phyloP scores from a whole-genome alignment of 305 asterid species.

The Solanum aculeatissimum region DNA sequence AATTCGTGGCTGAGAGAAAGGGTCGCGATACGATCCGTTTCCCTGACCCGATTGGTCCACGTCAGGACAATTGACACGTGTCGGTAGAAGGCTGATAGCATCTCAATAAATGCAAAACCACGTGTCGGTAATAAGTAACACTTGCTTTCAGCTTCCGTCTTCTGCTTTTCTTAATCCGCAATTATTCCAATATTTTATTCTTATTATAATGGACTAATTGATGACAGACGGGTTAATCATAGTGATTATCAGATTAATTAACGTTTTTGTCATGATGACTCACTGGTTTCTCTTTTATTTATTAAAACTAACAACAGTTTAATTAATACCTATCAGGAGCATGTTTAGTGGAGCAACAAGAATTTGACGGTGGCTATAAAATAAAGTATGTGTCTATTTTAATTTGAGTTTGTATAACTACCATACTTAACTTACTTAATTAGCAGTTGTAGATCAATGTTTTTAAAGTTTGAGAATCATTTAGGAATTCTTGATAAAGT shows the following conservation, averaged over 20 bases:
- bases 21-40: constrained; percentile 61
- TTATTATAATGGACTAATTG: background rate
- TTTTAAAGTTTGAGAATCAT: no score
- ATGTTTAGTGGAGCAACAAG: background rate
- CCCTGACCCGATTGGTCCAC: constrained; percentile 43
- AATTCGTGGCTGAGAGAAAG: constrained; percentile 72
- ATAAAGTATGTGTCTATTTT: background rate
- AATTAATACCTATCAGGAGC: background rate
- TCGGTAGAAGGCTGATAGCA: background rate
- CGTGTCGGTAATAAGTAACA: background rate
- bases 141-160: background rate
- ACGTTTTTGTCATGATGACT: background rate
- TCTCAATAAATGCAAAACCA: background rate
- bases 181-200: background rate
- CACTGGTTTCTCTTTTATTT: background rate
- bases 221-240: background rate
- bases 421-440: background rate
- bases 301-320: background rate
- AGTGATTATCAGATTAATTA: background rate
- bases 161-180: background rate
- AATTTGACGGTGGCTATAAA: background rate
- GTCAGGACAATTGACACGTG: constrained; percentile 28
- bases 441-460: background rate
- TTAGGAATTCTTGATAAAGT: background rate
- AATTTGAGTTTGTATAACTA: background rate